Evolutionary conservation across 148 eudicot genomes (phyloP).

Genomic region (Rhododendron henanense): DNA sequence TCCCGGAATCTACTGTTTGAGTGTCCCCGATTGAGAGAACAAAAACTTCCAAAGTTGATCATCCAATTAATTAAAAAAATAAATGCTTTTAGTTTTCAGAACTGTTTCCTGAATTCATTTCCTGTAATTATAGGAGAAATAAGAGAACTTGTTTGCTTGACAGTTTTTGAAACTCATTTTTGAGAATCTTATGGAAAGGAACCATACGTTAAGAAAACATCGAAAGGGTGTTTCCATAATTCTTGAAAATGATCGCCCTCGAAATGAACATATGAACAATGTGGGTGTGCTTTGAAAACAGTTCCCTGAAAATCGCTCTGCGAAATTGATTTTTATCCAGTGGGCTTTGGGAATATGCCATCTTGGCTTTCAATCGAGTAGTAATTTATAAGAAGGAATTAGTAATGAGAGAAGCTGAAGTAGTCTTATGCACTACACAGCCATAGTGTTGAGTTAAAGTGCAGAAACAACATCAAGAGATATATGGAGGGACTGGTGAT

Average conservation of each 20-base stretch:
- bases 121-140: neutral
- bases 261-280: neutral
- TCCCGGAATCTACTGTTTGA: neutral
- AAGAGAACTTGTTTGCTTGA: neutral
- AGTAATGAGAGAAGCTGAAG: neutral
- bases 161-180: neutral
- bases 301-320: neutral
- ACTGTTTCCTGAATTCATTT: neutral
- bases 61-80: neutral
- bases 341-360: neutral
- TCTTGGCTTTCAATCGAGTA: neutral
- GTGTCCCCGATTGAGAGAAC: neutral
- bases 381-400: neutral
- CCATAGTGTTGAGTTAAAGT: neutral
- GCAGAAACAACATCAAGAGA: neutral
- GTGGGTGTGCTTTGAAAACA: neutral
- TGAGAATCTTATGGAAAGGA: neutral
- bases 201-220: neutral
- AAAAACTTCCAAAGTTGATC: neutral
- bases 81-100: neutral
- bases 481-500: neutral
- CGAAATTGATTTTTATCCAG: neutral
- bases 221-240: neutral
- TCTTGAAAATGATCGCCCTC: neutral
- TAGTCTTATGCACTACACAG: neutral